Evolutionary conservation across 352 stramenopile genomes (phyloP), one percentile per base, ranked within the genome.

Genomic region (Blastocystis sp.): DNA sequence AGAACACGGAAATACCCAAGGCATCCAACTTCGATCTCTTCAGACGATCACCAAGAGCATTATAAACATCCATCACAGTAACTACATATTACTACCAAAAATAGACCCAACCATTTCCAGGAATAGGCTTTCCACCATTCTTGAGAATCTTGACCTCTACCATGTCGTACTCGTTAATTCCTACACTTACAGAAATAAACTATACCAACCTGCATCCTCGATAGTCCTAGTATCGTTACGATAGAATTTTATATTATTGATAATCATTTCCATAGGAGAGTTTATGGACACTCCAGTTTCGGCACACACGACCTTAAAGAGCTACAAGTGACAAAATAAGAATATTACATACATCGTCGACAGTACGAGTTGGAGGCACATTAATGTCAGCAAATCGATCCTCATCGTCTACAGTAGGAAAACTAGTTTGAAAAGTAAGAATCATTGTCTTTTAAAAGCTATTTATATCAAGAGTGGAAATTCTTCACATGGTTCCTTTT

Each of bases 101-200:
- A 20, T 15, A n/a, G 5, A 9, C 50, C 66, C 0, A 9, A 66
- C 73, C 53, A 43, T 69, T 69, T 50, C 53, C 73, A 50, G 73
- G 73, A 84, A 69, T 84, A 23, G 18, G 29, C 50, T 66, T 66
- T 15, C 73, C 73, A n/a, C 73, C 73, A n/a, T 84, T 84, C 73
- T 84, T 84, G 11, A 84, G 29, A 34, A 84, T 66, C 53, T 84
- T 84, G 5, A 84, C 73, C 45, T 84, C 73, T 6, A 84, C 50
- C 73, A 84, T 84, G 39, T 84, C 73, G 55, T 68, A 84, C 73
- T 84, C 73, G 47, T 66, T 69, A 53, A 84, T 84, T 20, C 55
- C 73, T 84, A 84, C 6, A n/a, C 8, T 26, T 68, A 29, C 64
- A 20, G 39, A 11, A 20, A 39, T 23, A 45, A 11, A 2, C 0